Evolutionary conservation across 345 rosid species (phyloP), one percentile per base, ranked within the genome.

Genomic region (Populus alba): DNA sequence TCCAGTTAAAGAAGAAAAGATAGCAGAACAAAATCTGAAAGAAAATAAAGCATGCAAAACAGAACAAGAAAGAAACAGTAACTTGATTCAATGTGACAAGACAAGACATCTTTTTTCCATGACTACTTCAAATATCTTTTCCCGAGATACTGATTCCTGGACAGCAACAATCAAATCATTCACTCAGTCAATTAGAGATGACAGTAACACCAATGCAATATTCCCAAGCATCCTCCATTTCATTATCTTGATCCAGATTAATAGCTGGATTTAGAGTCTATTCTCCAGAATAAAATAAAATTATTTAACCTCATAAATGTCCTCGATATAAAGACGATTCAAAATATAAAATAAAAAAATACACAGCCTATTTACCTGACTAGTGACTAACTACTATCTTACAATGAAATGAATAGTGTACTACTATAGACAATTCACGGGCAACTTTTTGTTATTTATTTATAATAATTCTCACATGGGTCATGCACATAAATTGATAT

Each of bases 21-120:
- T 4, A 59, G 22, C 27, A 43, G 33, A 51, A 76, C 39, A 47
- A 55, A 74, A 70, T 41, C 51, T 8, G 9, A n/a, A 51, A 37
- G 13, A 11, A 77, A 59, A 62, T 4, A n/a, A 61, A 61, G 51
- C 59, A 47, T 59, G 7, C 70, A 74, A 47, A 76, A 68, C 29
- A 78, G 65, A 69, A 72, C 79, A 74, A 70, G 79, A 16, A 63
- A 79, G 68, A 78, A 79, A 85, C 86, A 87, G 90, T 83, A 81
- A 22, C 66, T 8, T 83, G 84, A 85, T 85, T 81, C 78, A 85
- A 55, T 70, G 18, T 84, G 90, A 87, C 80, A 82, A 85, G 90
- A 87, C 88, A 80, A 80, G 75, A 75, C 88, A 78, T 74, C 90
- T 87, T 87, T 83, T 71, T 77, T 43, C 69, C 74, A 66, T 43